A percentile compares a stretch with the other conserved stretches of the same genome.
phyloP scores from a whole-genome alignment of 2,329 filamentous ascomycete species.

The Graphiopsis chlorocephala region DNA sequence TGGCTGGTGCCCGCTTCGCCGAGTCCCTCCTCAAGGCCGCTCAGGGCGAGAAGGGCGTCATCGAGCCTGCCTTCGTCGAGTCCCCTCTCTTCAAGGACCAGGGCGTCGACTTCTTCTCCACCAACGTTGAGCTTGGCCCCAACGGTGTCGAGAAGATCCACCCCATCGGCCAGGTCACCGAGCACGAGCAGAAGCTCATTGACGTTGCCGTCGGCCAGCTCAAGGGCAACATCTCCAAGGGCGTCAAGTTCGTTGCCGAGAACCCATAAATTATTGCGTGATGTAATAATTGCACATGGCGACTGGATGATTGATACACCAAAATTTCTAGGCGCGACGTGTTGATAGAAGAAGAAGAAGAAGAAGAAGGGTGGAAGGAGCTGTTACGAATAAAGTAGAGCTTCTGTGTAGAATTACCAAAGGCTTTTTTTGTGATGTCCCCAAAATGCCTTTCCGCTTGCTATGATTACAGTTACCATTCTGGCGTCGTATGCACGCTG shows the following conservation, averaged over 20 bases:
- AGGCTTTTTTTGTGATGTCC: conserved; percentile 11
- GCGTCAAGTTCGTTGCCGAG: conserved; percentile 63
- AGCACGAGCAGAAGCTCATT: conserved; percentile 84
- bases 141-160: conserved; percentile 94
- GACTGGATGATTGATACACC: background rate
- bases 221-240: conserved; percentile 95
- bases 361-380: conserved; percentile 3
- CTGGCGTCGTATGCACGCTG: no score
- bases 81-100: conserved; percentile 98
- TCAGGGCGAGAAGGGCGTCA: conserved; percentile 88
- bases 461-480: background rate
- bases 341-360: conserved; percentile 10
- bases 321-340: background rate
- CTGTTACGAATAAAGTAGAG: conserved; percentile 16
- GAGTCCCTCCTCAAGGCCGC: conserved; percentile 90
- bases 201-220: conserved; percentile 80
- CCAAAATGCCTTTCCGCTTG: background rate
- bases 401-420: conserved; percentile 15
- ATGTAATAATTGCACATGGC: background rate
- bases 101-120: conserved; percentile 95
- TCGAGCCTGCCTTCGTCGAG: conserved; percentile 97
- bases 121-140: conserved; percentile 91
- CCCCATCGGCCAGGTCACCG: conserved; percentile 79
- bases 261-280: conserved; percentile 43
- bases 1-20: conserved; percentile 82